Base-by-base conservation (phyloP, 306 rosid species). In the Rosa chinensis region DNA sequence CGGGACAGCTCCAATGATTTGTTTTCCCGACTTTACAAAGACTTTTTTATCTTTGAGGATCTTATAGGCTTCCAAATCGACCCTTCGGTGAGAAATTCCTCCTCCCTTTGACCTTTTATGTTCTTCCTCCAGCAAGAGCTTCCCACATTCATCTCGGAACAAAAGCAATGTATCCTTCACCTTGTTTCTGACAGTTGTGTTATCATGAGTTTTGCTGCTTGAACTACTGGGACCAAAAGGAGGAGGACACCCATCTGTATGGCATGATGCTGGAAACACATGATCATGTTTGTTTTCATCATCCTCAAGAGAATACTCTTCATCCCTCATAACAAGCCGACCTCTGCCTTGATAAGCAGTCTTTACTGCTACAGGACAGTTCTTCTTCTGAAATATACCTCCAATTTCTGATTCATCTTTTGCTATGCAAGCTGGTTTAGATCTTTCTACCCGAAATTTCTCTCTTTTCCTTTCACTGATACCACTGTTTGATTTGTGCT, bases 91-190 rank as follows among this genome's bases (percentile, higher is more conserved):
- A 72, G 16, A n/a, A 56, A 10, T 81, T 76, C 70, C 79, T 81
- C 74, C 72, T 50, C 70, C 86, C 72, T 81, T 86, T 11, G 77
- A 62, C 50, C 35, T 59, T 3, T 87, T 84, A 47, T 88, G 88
- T 86, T 94, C 98, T 39, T 82, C 82, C 87, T 88, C 97, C 55
- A 82, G 97, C 83, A 89, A 84, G 73, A 92, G 87, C 90, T 89
- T 92, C 81, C 91, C 78, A 86, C 70, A 86, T 82, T 90, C 80
- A 71, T 70, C 93, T 82, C 90, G 97, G 80, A 89, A 94, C 37
- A 88, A 81, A 42, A 91, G 92, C 84, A 92, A 73, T 66, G 89
- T 80, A 85, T 92, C 90, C 85, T 90, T 89, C 83, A 94, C 97
- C 78, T 78, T 86, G 73, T 71, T 76, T 37, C 95, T 81, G 79